Evolutionary conservation across 1,284 basidiomycete species (phyloP), one percentile per base, ranked within the genome.

Genomic region (Stygiomarasmius scandens): DNA sequence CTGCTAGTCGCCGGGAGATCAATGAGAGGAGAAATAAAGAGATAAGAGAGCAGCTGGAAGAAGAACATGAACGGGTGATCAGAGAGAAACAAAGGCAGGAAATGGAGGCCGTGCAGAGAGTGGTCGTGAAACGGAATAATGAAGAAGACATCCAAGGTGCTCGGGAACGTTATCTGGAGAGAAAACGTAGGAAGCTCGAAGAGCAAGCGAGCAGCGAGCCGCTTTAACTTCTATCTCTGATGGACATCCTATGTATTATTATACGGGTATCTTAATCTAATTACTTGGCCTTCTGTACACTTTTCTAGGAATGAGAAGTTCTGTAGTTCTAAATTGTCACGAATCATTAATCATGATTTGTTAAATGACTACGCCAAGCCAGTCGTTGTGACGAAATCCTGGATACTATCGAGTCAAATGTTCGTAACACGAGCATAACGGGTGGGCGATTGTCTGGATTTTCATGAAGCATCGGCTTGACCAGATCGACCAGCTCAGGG

Each of bases 171-270:
- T 95, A 90, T 67, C 68, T 93, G 54, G 87, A 87, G 64, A 79
- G 94, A 61, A 96, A 96, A 74, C 82, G 90, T 56, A 84, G 82
- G 64, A 89, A 84, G 66, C 61, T 93, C 65, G 90, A 93, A 69
- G 81, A 83, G 63, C 8, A 41, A 41, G 38, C n/a, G n/a, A n/a
- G n/a, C n/a, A n/a, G n/a, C n/a, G n/a, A n/a, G n/a, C n/a, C n/a
- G n/a, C n/a, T n/a, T n/a, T n/a, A n/a, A n/a, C n/a, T n/a, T n/a
- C n/a, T n/a, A n/a, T n/a, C n/a, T n/a, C n/a, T n/a, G n/a, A n/a
- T n/a, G n/a, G n/a, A n/a, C n/a, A n/a, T 32, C 29, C 12, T 12
- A 6, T 32, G 29, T 32, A 32, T 32, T 32, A 32, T 32, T n/a
- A n/a, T n/a, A n/a, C n/a, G n/a, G n/a, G n/a, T 16, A 12, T 16